A percentile compares a stretch with the other conserved stretches of the same genome.
Evolutionary conservation across 306 rosid genomes (phyloP).

Genomic region (Abrus precatorius): DNA sequence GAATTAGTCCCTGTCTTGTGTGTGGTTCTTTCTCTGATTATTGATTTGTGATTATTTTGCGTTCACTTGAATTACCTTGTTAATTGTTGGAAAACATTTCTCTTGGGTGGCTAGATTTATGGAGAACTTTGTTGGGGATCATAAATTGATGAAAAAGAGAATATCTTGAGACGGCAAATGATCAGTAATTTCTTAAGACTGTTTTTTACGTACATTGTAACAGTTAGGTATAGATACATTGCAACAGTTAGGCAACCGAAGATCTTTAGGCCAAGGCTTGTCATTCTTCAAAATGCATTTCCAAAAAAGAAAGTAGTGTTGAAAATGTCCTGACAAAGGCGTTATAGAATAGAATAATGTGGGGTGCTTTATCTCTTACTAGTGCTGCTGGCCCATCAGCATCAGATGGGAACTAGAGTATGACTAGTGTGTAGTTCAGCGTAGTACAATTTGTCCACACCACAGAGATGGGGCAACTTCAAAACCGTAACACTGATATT

Average conservation of each 20-base stretch:
- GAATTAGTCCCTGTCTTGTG: background rate
- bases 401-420: constrained; percentile 52
- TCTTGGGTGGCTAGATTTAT: background rate
- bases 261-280: background rate
- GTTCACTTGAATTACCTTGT: background rate
- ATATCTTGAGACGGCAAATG: background rate
- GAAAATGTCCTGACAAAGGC: constrained; percentile 51
- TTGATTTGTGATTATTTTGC: background rate
- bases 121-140: background rate
- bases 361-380: background rate
- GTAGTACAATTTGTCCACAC: constrained; percentile 57
- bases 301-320: constrained; percentile 2
- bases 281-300: background rate
- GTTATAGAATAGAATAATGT: constrained; percentile 20
- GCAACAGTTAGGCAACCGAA: background rate
- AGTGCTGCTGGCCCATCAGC: constrained; percentile 46
- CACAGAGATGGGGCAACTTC: constrained; percentile 60
- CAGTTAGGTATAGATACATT: background rate
- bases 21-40: background rate
- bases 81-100: background rate
- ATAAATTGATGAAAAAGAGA: background rate
- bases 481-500: constrained; percentile 43
- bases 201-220: background rate
- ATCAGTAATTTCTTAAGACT: background rate
- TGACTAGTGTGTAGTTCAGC: constrained; percentile 39